These are phyloP conservation scores for Psilocybe cyanescens DNA, from an alignment of 768 basidiomycete species.

Conservation along the genomic window DNA sequence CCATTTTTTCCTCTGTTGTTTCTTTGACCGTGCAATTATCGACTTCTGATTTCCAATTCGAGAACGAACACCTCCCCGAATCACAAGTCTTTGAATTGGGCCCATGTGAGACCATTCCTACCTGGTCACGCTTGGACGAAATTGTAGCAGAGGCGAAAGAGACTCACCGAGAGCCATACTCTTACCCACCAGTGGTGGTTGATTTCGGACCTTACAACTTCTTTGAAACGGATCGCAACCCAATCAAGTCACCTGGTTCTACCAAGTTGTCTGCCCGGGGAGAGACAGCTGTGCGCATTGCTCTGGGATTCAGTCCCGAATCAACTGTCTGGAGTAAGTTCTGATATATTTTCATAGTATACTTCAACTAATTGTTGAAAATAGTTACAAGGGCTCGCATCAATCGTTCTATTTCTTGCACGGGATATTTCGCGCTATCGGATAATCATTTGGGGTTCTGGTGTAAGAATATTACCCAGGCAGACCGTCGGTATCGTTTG, in stretches of 20 bases:
- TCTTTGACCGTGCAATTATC: constrained; percentile 28
- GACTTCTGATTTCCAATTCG: constrained; percentile 19
- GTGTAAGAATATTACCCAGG: constrained; percentile 42
- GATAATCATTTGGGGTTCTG: constrained; percentile 47
- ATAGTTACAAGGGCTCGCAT: constrained; percentile 41
- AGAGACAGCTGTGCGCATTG: constrained; percentile 33
- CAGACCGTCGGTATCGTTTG: constrained; percentile 47
- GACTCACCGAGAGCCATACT: constrained; percentile 10
- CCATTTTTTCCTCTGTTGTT: constrained; percentile 30
- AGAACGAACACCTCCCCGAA: constrained; percentile 24
- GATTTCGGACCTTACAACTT: constrained; percentile 47
- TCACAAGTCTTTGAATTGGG: constrained; percentile 34
- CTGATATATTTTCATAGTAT: not conserved
- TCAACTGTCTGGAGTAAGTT: constrained; percentile 40
- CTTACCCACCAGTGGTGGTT: constrained; percentile 33
- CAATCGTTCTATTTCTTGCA: constrained; percentile 34
- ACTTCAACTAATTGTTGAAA: not conserved
- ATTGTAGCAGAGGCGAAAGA: constrained; percentile 32
- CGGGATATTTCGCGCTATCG: constrained; percentile 48
- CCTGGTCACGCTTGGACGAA: constrained; percentile 31
- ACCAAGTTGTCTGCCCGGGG: constrained; percentile 11
- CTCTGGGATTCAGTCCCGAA: constrained; percentile 35
- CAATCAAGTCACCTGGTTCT: not conserved
- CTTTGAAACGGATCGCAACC: constrained; percentile 22
- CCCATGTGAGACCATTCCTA: constrained; percentile 24